A percentile compares a stretch with the other conserved stretches of the same genome.
Conservation (phyloP, 495 filamentous ascomycete genomes). For the Aspergillus cavernicola region DNA sequence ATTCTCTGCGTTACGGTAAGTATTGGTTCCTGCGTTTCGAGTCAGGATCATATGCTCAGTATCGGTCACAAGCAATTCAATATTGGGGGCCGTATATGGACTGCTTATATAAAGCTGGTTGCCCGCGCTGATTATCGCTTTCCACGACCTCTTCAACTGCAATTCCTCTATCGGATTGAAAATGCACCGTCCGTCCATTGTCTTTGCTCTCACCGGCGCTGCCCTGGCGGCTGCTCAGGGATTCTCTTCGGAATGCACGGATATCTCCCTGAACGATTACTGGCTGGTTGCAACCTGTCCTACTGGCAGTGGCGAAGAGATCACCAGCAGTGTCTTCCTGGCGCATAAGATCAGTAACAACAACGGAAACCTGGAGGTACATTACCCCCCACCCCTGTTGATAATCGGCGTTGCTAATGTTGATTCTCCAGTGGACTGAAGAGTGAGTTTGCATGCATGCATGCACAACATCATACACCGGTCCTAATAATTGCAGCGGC, state of each 20-base stretch:
- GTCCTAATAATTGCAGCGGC: background rate
- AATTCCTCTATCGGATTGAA: too few relatives aligned
- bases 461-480: too few relatives aligned
- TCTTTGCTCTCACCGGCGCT: background rate
- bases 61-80: too few relatives aligned
- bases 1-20: too few relatives aligned
- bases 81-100: too few relatives aligned
- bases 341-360: background rate
- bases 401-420: background rate
- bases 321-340: constrained; percentile 10
- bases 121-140: too few relatives aligned
- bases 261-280: background rate
- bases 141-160: too few relatives aligned
- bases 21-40: too few relatives aligned
- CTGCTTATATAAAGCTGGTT: background rate
- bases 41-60: too few relatives aligned
- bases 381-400: background rate
- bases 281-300: constrained; percentile 5
- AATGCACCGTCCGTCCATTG: background rate
- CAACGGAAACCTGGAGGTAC: background rate
- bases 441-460: too few relatives aligned
- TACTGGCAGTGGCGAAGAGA: background rate
- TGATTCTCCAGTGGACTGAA: too few relatives aligned
- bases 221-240: background rate
- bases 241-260: background rate